Percentiles rank a stretch among this genome's conserved stretches.
Evolutionary conservation across 108 stramenopile species (phyloP).

Genomic region (Chaetoceros tenuissimus): DNA sequence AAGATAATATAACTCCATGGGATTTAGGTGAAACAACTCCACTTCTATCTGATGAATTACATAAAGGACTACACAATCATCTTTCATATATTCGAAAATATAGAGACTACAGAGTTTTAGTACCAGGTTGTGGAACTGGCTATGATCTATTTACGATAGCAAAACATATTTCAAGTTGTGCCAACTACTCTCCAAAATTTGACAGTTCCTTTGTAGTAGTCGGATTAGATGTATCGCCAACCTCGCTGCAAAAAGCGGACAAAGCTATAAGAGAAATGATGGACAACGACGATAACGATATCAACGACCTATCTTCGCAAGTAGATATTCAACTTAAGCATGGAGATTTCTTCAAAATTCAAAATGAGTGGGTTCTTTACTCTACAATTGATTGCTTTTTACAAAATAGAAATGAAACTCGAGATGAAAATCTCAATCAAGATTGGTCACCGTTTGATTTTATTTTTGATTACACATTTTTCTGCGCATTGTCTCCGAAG

Average conservation of each 20-base stretch:
- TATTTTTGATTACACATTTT: conserved; percentile 27
- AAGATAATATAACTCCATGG: conserved; percentile 25
- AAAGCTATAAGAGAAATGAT: too few species aligned
- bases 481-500: conserved; percentile 19
- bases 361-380: conserved; percentile 11
- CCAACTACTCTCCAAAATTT: neutral
- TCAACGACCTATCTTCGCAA: neutral
- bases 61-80: neutral
- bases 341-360: conserved; percentile 21
- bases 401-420: too few species aligned
- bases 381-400: too few species aligned
- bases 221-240: conserved; percentile 19
- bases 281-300: neutral
- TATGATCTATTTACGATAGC: conserved; percentile 19
- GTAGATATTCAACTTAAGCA: conserved; percentile 1
- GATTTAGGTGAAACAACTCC: conserved; percentile 20
- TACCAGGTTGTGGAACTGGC: conserved; percentile 27
- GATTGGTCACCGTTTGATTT: conserved; percentile 10
- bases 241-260: conserved; percentile 10
- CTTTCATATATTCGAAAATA: neutral
- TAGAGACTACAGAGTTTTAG: neutral
- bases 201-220: conserved; percentile 3
- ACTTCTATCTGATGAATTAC: conserved; percentile 10
- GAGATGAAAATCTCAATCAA: neutral
- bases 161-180: conserved; percentile 2